Conservation (phyloP, 1,284 basidiomycete species). For the Leccinum huronense region DNA sequence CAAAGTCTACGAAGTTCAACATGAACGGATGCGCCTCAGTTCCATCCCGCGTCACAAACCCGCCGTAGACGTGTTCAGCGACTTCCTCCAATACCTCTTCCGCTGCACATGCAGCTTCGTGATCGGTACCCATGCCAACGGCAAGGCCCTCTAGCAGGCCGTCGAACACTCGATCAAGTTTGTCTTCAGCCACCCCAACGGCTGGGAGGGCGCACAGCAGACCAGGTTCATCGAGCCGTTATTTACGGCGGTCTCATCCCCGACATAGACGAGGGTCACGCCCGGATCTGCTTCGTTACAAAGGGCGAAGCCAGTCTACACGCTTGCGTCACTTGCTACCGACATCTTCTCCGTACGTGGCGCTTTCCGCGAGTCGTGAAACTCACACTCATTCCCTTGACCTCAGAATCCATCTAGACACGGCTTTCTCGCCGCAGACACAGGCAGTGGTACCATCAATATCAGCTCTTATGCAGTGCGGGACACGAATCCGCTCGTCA, state of each 20-base stretch:
- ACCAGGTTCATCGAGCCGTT: slow-evolving; percentile 68
- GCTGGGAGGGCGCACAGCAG: slow-evolving; percentile 80
- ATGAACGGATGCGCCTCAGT: slow-evolving; percentile 79
- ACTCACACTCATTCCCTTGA: slow-evolving; percentile 9
- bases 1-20: slow-evolving; percentile 68
- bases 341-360: slow-evolving; percentile 65
- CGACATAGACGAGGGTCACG: slow-evolving; percentile 66
- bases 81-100: slow-evolving; percentile 73
- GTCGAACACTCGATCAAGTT: slow-evolving; percentile 64
- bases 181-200: slow-evolving; percentile 75
- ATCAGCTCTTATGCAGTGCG: slow-evolving; percentile 75
- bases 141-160: slow-evolving; percentile 58
- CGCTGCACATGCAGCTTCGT: slow-evolving; percentile 70
- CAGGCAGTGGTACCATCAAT: slow-evolving; percentile 76
- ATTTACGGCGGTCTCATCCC: slow-evolving; percentile 65
- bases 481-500: slow-evolving; percentile 62
- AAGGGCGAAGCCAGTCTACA: slow-evolving; percentile 80
- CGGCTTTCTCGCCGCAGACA: slow-evolving; percentile 74
- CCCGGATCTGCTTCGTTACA: slow-evolving; percentile 72
- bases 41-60: slow-evolving; percentile 61
- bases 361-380: neutral
- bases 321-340: slow-evolving; percentile 66
- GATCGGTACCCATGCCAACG: slow-evolving; percentile 71
- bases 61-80: slow-evolving; percentile 71
- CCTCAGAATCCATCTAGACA: slow-evolving; percentile 63